Evolutionary conservation across 148 eudicot genomes (phyloP).

Genomic region (Rhododendron ovatum): DNA sequence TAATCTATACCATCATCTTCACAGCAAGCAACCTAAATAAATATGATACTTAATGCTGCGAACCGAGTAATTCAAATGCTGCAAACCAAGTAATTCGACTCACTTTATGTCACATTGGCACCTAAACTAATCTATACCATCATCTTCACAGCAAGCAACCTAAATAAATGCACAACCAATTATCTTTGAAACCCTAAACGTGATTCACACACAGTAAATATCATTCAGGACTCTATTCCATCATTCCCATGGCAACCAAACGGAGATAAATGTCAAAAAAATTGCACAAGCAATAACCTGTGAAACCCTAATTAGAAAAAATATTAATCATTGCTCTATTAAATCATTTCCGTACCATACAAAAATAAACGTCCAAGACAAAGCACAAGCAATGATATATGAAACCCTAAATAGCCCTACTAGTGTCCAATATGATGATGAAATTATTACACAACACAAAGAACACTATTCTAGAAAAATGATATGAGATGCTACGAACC

Average conservation of each 20-base stretch:
- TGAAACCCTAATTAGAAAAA: neutral
- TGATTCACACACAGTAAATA: too few species aligned
- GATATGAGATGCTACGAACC: too few species aligned
- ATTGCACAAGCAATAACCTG: neutral
- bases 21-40: neutral
- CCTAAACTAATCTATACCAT: neutral
- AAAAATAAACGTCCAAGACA: neutral
- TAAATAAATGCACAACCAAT: neutral
- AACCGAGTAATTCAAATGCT: too few species aligned
- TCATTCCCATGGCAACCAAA: neutral
- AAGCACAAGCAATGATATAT: neutral
- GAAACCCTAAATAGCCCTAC: constrained; percentile 6
- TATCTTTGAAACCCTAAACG: neutral
- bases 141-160: neutral
- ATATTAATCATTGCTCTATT: neutral
- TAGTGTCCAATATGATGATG: too few species aligned
- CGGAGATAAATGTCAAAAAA: neutral
- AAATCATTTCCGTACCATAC: neutral
- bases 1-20: neutral
- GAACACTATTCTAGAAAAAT: too few species aligned
- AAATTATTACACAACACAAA: too few species aligned
- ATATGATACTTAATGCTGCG: too few species aligned
- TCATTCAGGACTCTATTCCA: neutral
- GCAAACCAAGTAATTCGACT: neutral
- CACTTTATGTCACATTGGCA: neutral